Percentiles rank a stretch among this genome's conserved stretches.
phyloP scores from a whole-genome alignment of 352 stramenopile species.

The Saprolegnia diclina region DNA sequence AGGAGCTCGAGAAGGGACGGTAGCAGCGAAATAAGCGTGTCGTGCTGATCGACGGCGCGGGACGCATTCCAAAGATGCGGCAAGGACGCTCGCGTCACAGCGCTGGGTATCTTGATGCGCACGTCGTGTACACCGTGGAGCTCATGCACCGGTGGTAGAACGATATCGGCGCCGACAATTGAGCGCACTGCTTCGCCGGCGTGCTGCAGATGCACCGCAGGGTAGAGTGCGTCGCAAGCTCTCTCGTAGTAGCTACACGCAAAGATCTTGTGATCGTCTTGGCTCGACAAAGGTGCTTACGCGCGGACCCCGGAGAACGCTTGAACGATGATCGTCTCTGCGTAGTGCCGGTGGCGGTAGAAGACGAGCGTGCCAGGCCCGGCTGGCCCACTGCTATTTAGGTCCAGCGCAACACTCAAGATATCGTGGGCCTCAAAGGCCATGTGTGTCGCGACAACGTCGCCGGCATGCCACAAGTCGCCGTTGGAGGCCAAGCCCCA shows the following conservation, averaged over 20 bases:
- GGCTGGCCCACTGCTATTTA: neutral
- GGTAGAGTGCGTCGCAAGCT: neutral
- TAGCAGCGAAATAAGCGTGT: neutral
- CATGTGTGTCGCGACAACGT: neutral
- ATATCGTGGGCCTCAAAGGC: neutral
- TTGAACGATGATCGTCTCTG: neutral
- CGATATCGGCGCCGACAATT: neutral
- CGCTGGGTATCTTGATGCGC: neutral
- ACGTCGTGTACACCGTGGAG: neutral
- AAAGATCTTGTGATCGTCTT: too few relatives aligned
- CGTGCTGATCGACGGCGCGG: neutral
- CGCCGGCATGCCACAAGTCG: neutral
- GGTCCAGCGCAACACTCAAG: neutral
- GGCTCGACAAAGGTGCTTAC: neutral
- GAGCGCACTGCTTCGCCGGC: neutral
- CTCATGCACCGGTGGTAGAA: neutral
- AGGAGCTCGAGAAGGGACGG: neutral
- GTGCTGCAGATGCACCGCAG: constrained; percentile 4
- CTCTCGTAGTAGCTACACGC: too few relatives aligned
- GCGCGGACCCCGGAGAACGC: neutral
- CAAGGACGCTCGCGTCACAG: neutral
- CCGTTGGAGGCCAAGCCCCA: neutral
- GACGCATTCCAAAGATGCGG: constrained; percentile 4
- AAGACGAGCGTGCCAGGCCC: neutral
- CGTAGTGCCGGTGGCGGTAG: neutral